These are phyloP conservation scores for Zymoseptoria passerinii DNA, from an alignment of 2,329 filamentous ascomycete species.

Conservation along the genomic window DNA sequence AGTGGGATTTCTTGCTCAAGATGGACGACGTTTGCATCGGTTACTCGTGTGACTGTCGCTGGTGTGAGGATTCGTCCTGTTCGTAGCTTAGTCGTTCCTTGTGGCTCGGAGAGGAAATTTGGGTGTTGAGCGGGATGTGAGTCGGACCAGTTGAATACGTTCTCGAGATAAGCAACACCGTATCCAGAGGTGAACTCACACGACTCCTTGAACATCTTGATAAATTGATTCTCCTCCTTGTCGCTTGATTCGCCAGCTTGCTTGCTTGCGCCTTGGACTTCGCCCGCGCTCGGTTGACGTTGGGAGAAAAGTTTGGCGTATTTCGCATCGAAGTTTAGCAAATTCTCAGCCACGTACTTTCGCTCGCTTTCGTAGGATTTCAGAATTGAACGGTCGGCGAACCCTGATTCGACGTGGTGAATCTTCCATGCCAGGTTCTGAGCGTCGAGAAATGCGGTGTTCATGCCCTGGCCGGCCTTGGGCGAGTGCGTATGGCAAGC, in stretches of 20 bases:
- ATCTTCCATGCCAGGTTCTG: conserved; percentile 95
- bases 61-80: conserved; percentile 71
- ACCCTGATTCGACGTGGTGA: conserved; percentile 76
- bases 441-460: conserved; percentile 55
- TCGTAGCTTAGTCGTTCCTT: conserved; percentile 51
- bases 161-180: conserved; percentile 76
- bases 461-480: conserved; percentile 58
- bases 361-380: conserved; percentile 82
- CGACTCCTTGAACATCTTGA: conserved; percentile 80
- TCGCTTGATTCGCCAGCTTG: conserved; percentile 25
- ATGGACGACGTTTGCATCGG: conserved; percentile 82
- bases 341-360: conserved; percentile 72
- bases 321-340: conserved; percentile 78
- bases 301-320: conserved; percentile 88
- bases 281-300: conserved; percentile 61
- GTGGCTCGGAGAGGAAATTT: conserved; percentile 54
- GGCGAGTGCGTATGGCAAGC: conserved; percentile 56
- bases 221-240: conserved; percentile 64
- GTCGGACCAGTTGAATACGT: conserved; percentile 74
- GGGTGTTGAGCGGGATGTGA: conserved; percentile 62
- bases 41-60: conserved; percentile 74
- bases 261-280: conserved; percentile 63
- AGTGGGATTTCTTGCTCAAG: conserved; percentile 83
- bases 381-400: conserved; percentile 66
- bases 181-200: conserved; percentile 93